Percentiles rank a stretch among this genome's conserved stretches.
Conservation (phyloP, 2,329 filamentous ascomycete genomes). For the Nannizziopsis arthrosporioides region DNA sequence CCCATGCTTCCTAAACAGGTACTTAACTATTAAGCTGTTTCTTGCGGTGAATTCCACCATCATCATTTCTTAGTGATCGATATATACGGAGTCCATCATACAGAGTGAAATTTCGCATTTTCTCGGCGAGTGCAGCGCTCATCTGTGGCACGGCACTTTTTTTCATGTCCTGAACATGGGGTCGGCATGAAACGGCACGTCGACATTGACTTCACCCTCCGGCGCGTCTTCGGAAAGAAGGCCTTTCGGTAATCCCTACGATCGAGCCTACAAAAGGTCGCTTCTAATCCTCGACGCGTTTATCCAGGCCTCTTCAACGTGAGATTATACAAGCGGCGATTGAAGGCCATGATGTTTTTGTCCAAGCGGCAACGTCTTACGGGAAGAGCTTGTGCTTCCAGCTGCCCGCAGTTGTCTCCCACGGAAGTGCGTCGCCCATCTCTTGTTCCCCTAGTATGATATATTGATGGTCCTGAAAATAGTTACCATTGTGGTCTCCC, state of each 20-base stretch:
- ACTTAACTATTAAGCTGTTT: too few species aligned
- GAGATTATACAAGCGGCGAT: slow-evolving; percentile 78
- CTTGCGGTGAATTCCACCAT: too few species aligned
- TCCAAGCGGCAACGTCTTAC: slow-evolving; percentile 65
- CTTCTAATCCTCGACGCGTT: background rate
- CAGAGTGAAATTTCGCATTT: too few species aligned
- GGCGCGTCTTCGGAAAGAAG: slow-evolving; percentile 60
- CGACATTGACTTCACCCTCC: slow-evolving; percentile 64
- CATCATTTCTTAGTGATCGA: too few species aligned
- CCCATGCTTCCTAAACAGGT: too few species aligned
- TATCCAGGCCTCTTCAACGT: slow-evolving; percentile 60
- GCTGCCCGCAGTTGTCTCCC: slow-evolving; percentile 75
- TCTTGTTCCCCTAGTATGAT: background rate
- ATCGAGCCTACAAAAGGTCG: background rate
- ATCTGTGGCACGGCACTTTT: background rate
- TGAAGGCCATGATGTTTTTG: slow-evolving; percentile 76
- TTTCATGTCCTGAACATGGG: background rate
- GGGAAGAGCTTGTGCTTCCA: slow-evolving; percentile 97
- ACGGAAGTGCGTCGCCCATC: slow-evolving; percentile 62
- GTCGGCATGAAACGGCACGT: slow-evolving; percentile 22
- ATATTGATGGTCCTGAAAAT: background rate
- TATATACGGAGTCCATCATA: too few species aligned
- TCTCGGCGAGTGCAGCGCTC: too few species aligned
- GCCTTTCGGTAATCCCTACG: slow-evolving; percentile 51
- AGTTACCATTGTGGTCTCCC: slow-evolving; percentile 87